These are phyloP conservation scores for Tricholoma flavovirens DNA, from an alignment of 768 basidiomycete genomes.

Conservation along the genomic window DNA sequence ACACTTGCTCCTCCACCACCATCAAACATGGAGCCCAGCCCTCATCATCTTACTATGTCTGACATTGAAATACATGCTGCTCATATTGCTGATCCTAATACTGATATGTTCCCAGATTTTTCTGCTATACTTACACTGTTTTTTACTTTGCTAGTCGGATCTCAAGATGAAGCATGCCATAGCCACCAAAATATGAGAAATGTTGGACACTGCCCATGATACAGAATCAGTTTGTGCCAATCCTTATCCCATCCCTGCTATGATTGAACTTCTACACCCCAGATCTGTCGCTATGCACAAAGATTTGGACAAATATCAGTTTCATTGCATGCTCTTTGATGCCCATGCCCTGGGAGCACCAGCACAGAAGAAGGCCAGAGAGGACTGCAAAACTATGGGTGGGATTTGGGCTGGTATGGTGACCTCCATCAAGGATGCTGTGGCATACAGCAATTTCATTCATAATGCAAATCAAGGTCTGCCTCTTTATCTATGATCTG, in stretches of 20 bases:
- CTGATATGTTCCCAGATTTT: conserved; percentile 38
- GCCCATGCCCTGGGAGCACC: conserved; percentile 74
- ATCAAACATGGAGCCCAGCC: conserved; percentile 28
- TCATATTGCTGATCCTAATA: conserved; percentile 68
- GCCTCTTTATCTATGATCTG: conserved; percentile 11
- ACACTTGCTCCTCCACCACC: conserved; percentile 14
- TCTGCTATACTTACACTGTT: conserved; percentile 2
- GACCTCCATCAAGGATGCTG: conserved; percentile 62
- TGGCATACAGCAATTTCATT: conserved; percentile 77
- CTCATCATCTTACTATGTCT: conserved; percentile 32
- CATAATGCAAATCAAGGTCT: conserved; percentile 88
- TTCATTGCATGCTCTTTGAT: conserved; percentile 83
- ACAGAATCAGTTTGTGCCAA: conserved; percentile 65
- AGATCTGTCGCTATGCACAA: conserved; percentile 63
- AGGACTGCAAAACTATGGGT: conserved; percentile 77
- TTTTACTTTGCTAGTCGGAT: conserved; percentile 35
- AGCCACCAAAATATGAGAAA: conserved; percentile 76
- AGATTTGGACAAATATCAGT: conserved; percentile 70
- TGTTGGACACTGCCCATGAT: conserved; percentile 75
- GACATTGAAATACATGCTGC: conserved; percentile 71
- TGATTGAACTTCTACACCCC: conserved; percentile 66
- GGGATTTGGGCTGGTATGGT: conserved; percentile 81
- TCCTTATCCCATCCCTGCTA: conserved; percentile 65
- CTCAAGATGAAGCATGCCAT: conserved; percentile 62
- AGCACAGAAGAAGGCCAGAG: conserved; percentile 72